Evolutionary conservation across 2,329 filamentous ascomycete species (phyloP).

Genomic region (Trichoderma guizhouense): DNA sequence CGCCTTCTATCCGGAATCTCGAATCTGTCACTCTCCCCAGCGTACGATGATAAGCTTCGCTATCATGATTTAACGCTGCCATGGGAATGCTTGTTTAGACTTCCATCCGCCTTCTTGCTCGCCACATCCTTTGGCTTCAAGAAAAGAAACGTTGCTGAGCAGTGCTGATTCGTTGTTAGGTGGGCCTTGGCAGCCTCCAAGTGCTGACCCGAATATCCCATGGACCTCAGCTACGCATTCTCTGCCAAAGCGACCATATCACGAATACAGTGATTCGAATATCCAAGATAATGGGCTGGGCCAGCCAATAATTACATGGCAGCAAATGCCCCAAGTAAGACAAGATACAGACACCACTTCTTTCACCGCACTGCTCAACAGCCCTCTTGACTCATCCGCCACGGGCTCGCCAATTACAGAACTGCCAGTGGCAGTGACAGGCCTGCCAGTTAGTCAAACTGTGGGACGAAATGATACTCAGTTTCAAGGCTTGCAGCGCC

Average conservation of each 20-base stretch:
- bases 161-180: constrained; percentile 22
- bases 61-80: not conserved
- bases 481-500: not conserved
- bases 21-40: constrained; percentile 6
- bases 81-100: not conserved
- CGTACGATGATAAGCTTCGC: not conserved
- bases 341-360: constrained; percentile 32
- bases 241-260: constrained; percentile 36
- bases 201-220: constrained; percentile 23
- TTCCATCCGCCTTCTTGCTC: not conserved
- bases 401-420: constrained; percentile 53
- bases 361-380: constrained; percentile 41
- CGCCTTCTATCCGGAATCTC: not conserved
- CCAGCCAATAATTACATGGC: constrained; percentile 24
- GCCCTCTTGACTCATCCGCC: constrained; percentile 39
- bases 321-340: constrained; percentile 24
- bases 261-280: constrained; percentile 27
- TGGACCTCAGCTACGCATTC: constrained; percentile 44
- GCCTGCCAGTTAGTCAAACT: constrained; percentile 57
- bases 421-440: constrained; percentile 40
- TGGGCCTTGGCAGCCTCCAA: constrained; percentile 26
- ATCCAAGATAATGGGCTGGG: constrained; percentile 26
- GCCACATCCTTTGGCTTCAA: not conserved
- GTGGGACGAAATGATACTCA: constrained; percentile 42
- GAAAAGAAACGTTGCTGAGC: not conserved